phyloP scores from a whole-genome alignment of 2,329 filamentous ascomycete species.

The Beauveria bassiana region DNA sequence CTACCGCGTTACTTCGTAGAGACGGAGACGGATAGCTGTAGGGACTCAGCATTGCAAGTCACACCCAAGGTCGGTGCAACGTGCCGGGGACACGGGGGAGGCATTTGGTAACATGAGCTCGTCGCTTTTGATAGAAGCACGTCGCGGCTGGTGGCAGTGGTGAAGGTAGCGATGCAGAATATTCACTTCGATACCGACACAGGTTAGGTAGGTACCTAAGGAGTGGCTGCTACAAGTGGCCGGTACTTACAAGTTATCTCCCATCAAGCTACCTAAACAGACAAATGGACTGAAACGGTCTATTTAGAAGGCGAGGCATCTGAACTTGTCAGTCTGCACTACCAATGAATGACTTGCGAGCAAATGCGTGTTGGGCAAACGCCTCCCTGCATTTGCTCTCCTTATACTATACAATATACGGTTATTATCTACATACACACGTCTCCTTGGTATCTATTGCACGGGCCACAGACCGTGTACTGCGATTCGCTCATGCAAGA shows the following conservation, averaged over 20 bases:
- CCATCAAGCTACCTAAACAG: no score
- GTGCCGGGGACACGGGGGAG: not conserved
- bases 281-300: no score
- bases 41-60: not conserved
- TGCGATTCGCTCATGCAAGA: constrained; percentile 10
- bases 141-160: not conserved
- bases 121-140: not conserved
- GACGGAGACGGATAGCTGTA: no score
- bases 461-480: not conserved
- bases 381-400: no score
- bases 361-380: not conserved
- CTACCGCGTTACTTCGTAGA: no score
- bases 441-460: not conserved
- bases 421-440: not conserved
- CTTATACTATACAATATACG: no score
- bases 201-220: not conserved
- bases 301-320: no score
- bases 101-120: not conserved
- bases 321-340: not conserved
- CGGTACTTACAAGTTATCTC: no score
- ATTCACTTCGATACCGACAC: not conserved
- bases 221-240: no score
- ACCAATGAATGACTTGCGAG: not conserved
- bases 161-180: not conserved
- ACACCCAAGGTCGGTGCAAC: no score